Evolutionary conservation across 805 yeast genomes (phyloP).

Genomic region (Candida tammaniensis): DNA sequence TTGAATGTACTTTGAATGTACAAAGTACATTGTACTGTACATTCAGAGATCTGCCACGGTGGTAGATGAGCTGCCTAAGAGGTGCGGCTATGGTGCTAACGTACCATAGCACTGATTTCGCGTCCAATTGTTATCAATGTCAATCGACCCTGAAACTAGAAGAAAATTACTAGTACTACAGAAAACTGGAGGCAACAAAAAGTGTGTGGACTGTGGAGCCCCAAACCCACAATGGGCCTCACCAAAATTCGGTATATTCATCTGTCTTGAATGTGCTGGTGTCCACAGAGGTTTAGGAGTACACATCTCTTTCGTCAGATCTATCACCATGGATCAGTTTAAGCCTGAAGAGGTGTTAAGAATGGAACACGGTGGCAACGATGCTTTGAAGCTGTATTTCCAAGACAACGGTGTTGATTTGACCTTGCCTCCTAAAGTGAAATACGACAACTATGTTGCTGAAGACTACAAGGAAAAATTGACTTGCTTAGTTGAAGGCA

Average conservation of each 20-base stretch:
- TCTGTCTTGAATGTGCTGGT: slow-evolving; percentile 98
- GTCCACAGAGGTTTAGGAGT: slow-evolving; percentile 94
- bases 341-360: slow-evolving; percentile 85
- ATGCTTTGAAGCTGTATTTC: slow-evolving; percentile 66
- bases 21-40: too few relatives aligned
- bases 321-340: slow-evolving; percentile 98
- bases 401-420: slow-evolving; percentile 67
- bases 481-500: slow-evolving; percentile 71
- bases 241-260: slow-evolving; percentile 95
- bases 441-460: slow-evolving; percentile 90
- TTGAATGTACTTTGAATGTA: too few relatives aligned
- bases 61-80: too few relatives aligned
- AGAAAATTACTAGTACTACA: slow-evolving; percentile 74
- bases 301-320: slow-evolving; percentile 92
- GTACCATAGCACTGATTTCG: too few relatives aligned
- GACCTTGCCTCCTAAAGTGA: slow-evolving; percentile 60
- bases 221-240: slow-evolving; percentile 99
- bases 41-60: too few relatives aligned
- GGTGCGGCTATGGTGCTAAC: too few relatives aligned
- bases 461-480: slow-evolving; percentile 86
- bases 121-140: slow-evolving; percentile 40
- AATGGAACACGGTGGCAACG: slow-evolving; percentile 96
- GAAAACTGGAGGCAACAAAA: slow-evolving; percentile 68
- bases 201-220: slow-evolving; percentile 90
- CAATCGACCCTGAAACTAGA: slow-evolving; percentile 90